Conservation (phyloP, 2,329 filamentous ascomycete species). For the Madurella fahalii region DNA sequence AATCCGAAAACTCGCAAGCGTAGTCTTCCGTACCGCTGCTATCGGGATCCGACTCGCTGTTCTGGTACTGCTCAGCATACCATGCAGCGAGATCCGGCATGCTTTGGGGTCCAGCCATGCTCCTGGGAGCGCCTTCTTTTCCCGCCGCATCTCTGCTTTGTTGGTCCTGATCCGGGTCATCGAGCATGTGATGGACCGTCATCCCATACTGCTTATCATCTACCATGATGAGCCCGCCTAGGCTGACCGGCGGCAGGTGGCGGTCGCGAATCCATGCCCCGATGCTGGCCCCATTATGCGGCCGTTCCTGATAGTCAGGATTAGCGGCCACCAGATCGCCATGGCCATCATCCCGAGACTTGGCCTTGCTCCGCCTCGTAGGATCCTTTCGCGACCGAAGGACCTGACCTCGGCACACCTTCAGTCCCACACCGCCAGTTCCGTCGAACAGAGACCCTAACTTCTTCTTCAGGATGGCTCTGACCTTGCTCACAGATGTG, state of each 20-base stretch:
- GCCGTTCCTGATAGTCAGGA: slow-evolving; percentile 71
- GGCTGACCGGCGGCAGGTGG: slow-evolving; percentile 85
- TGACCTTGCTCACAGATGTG: slow-evolving; percentile 68
- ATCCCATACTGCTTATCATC: slow-evolving; percentile 85
- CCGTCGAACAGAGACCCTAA: slow-evolving; percentile 63
- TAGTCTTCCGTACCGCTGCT: slow-evolving; percentile 50
- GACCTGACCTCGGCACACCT: slow-evolving; percentile 67
- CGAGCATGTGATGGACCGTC: slow-evolving; percentile 96
- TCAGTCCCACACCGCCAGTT: slow-evolving; percentile 58
- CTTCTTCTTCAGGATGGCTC: slow-evolving; percentile 65
- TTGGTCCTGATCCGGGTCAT: slow-evolving; percentile 53
- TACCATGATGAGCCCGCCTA: slow-evolving; percentile 81
- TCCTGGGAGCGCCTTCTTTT: slow-evolving; percentile 27
- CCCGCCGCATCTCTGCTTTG: slow-evolving; percentile 11
- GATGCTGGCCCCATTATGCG: slow-evolving; percentile 84
- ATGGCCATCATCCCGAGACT: slow-evolving; percentile 35
- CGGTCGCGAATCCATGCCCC: slow-evolving; percentile 82
- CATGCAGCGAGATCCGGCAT: slow-evolving; percentile 39
- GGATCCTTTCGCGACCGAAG: slow-evolving; percentile 53
- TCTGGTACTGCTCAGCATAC: slow-evolving; percentile 36
- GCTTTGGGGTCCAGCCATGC: slow-evolving; percentile 36
- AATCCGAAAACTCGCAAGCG: slow-evolving; percentile 59
- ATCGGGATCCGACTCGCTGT: slow-evolving; percentile 38
- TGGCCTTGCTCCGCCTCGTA: slow-evolving; percentile 38
- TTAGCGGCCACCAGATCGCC: slow-evolving; percentile 54